Conservation (phyloP, 2,329 filamentous ascomycete genomes). For the Rachicladosporium sp. region DNA sequence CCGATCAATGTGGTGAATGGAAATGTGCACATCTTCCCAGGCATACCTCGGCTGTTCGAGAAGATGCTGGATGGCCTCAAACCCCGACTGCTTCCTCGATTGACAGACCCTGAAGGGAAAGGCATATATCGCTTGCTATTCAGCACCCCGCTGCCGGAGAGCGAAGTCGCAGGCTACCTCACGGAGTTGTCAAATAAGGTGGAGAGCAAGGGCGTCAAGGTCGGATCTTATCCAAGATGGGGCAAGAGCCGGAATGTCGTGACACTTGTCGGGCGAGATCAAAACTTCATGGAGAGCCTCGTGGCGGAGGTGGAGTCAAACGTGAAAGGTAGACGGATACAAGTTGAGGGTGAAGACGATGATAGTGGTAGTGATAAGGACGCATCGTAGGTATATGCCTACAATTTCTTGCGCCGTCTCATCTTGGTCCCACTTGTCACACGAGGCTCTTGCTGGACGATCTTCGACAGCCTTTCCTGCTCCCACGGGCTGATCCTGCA, state of each 20-base stretch:
- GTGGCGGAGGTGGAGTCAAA: conserved; percentile 65
- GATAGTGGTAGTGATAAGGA: conserved; percentile 30
- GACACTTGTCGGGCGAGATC: conserved; percentile 69
- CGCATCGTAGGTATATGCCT: conserved; percentile 8
- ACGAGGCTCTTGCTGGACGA: conserved; percentile 1
- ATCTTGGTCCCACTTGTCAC: not conserved
- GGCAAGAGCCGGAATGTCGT: conserved; percentile 79
- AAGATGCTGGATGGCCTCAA: conserved; percentile 65
- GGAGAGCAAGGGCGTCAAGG: conserved; percentile 68
- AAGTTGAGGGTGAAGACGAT: conserved; percentile 52
- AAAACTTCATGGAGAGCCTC: conserved; percentile 64
- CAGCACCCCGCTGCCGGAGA: conserved; percentile 79
- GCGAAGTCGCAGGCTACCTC: conserved; percentile 68
- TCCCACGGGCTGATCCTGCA: not conserved
- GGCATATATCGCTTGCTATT: conserved; percentile 69
- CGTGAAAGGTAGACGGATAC: conserved; percentile 59
- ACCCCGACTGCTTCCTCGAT: conserved; percentile 53
- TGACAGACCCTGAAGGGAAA: conserved; percentile 70
- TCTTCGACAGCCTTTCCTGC: conserved; percentile 1
- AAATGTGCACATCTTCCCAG: conserved; percentile 86
- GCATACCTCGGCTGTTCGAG: conserved; percentile 76
- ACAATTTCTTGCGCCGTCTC: not conserved
- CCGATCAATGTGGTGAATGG: conserved; percentile 80
- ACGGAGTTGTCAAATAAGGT: conserved; percentile 66
- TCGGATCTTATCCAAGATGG: conserved; percentile 92